Conservation (phyloP, 371 early-diverging fungal species). For the Mucor piriformis region DNA sequence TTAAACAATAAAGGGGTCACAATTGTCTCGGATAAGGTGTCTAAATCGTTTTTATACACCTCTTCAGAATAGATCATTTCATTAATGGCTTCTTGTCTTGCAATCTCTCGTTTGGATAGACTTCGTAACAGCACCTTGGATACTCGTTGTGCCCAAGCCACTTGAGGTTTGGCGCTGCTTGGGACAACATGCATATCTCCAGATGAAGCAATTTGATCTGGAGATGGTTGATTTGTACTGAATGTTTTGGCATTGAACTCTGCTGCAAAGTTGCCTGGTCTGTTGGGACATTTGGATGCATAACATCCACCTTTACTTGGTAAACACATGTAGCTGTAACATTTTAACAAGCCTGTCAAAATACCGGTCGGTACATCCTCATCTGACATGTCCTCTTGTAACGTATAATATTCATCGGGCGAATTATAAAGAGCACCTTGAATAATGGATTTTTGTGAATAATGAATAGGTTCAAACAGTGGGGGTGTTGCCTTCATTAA, state of each 20-base stretch:
- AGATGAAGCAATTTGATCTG: not conserved
- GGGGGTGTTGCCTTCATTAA: conserved; percentile 44
- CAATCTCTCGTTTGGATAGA: conserved; percentile 76
- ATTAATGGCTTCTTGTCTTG: conserved; percentile 92
- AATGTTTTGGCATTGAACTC: conserved; percentile 2
- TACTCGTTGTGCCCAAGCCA: conserved; percentile 71
- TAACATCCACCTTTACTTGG: conserved; percentile 47
- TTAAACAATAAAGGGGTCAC: conserved; percentile 7
- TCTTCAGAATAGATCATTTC: conserved; percentile 91
- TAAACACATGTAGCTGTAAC: conserved; percentile 38
- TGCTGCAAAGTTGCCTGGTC: conserved; percentile 5
- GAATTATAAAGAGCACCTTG: conserved; percentile 42
- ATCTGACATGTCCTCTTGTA: conserved; percentile 38
- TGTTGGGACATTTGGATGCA: conserved; percentile 46
- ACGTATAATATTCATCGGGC: conserved; percentile 45
- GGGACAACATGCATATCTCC: not conserved
- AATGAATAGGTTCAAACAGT: conserved; percentile 43
- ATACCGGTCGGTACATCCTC: conserved; percentile 38
- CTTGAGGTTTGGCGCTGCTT: not conserved
- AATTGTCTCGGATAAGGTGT: conserved; percentile 39
- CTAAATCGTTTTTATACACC: conserved; percentile 81
- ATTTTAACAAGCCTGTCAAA: conserved; percentile 33
- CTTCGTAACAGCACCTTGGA: conserved; percentile 72
- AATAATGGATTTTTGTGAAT: conserved; percentile 49
- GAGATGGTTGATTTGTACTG: not conserved